Base-by-base conservation (phyloP, 768 basidiomycete genomes). In the Boletus rex-veris region DNA sequence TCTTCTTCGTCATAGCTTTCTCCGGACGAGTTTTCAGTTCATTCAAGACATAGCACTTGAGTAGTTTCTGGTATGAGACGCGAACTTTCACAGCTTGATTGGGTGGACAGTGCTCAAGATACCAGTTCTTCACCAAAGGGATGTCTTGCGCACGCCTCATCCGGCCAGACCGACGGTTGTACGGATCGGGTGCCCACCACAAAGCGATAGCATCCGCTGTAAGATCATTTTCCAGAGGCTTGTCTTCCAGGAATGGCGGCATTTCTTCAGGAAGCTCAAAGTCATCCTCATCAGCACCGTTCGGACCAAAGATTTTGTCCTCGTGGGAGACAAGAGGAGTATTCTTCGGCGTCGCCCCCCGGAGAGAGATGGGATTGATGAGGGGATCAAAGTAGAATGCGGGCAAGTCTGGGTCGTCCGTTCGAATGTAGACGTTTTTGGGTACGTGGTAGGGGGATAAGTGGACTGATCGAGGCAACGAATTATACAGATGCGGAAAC, bases 331-430 rank as follows among this genome's bases (percentile, higher is more conserved):
- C 77, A 15, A 90, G 75, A 4, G 91, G 86, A 0, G 80, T 77
- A 62, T 94, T 92, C 74, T 95, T 93, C 11, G 94, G 78, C 24
- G 80, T 82, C 52, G 88, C 83, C 3, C 92, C 90, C 14, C 97
- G 92, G 5, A 94, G 77, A 9, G 96, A 96, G 59, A 98, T 91
- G 7, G 96, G 97, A 69, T 99, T 98, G 72, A 99, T 97, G 62
- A 98, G 83, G 3, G 96, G 95, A 71, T 98, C 97, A 67, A 97
- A 99, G 74, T 98, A 98, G 76, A 98, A 99, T 0, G 97, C 94
- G 12, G 96, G 96, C 18, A 99, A 80, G 74, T 99, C 96, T n/a
- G 97, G 97, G 66, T 99, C 95, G 57, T 99, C 97, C 33, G 95
- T 98, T 54, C 95, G 92, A 71, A 99, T 98, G 74, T 98, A 99